Base-by-base conservation (phyloP, 139 green algal genomes). In the Chlamydomonas urium region DNA sequence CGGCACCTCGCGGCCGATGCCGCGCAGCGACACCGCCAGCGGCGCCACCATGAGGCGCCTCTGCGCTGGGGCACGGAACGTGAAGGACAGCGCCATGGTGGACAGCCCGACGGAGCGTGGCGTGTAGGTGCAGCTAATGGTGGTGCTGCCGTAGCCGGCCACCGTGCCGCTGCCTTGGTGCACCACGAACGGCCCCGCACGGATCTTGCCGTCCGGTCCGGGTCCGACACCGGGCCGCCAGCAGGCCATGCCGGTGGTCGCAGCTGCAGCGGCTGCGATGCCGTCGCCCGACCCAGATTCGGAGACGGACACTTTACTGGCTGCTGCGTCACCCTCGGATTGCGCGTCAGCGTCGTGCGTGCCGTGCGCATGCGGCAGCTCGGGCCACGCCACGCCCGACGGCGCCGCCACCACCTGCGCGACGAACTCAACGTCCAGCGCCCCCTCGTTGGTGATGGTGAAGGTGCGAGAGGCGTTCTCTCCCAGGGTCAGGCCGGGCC, bases 371-470 rank as follows among this genome's bases (percentile, higher is more conserved):
- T n/a, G n/a, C n/a, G n/a, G n/a, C n/a, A n/a, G n/a, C n/a, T n/a
- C n/a, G n/a, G n/a, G n/a, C n/a, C n/a, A n/a, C n/a, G n/a, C n/a
- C n/a, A n/a, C n/a, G n/a, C n/a, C n/a, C n/a, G n/a, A n/a, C n/a
- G n/a, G n/a, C n/a, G n/a, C n/a, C n/a, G n/a, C n/a, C n/a, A n/a
- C 26, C 53, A 36, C 53, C 53, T 10, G 6, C 10, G 79, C 35
- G 35, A 38, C n/a, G 53, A 76, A 86, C 1, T 79, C 59, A 45
- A 91, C 81, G n/a, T 82, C 77, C 38, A 91, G 72, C 2, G 81
- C 83, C 0, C 86, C 86, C 23, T 83, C 75, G 37, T 91, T 91
- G 14, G 53, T 66, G 50, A 91, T 77, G 23, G 60, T 73, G 32
- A 90, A 74, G 26, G 42, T 81, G 17, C 58, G 59, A 1, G 65